These are phyloP conservation scores for Gossypium turneri DNA, from an alignment of 345 rosid species.

Conservation along the genomic window DNA sequence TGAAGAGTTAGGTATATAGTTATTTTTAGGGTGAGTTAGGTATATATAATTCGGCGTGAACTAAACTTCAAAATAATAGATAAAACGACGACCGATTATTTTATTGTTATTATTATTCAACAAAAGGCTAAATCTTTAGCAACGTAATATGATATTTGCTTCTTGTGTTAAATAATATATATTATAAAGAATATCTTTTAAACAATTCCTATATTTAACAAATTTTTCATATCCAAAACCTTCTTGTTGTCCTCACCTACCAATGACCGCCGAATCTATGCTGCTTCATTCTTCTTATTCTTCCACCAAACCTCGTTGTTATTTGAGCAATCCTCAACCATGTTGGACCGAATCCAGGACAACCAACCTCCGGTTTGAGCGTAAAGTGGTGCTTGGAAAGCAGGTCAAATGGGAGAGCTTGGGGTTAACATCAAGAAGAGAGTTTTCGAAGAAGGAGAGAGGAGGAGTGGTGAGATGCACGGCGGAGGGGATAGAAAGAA, in stretches of 20 bases:
- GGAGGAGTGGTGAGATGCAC: constrained; percentile 38
- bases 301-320: constrained; percentile 14
- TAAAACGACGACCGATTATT: too few species aligned
- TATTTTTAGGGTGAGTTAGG: too few species aligned
- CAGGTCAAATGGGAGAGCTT: constrained; percentile 20
- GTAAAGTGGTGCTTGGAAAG: neutral
- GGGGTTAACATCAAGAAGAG: constrained; percentile 6
- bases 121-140: too few species aligned
- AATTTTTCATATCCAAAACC: neutral
- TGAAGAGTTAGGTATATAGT: too few species aligned
- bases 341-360: constrained; percentile 19
- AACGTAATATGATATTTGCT: neutral
- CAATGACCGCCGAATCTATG: constrained; percentile 38
- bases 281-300: constrained; percentile 24
- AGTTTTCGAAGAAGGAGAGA: constrained; percentile 10
- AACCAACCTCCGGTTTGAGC: constrained; percentile 29
- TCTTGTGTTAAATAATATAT: neutral
- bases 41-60: too few species aligned
- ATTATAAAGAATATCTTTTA: too few species aligned
- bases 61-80: too few species aligned
- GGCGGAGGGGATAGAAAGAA: constrained; percentile 45
- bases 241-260: neutral
- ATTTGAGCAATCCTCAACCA: constrained; percentile 22
- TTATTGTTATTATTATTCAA: too few species aligned
- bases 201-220: neutral